Evolutionary conservation across 257 asterid species (phyloP), one percentile per base, ranked within the genome.

Genomic region (Scutellaria galericulata): DNA sequence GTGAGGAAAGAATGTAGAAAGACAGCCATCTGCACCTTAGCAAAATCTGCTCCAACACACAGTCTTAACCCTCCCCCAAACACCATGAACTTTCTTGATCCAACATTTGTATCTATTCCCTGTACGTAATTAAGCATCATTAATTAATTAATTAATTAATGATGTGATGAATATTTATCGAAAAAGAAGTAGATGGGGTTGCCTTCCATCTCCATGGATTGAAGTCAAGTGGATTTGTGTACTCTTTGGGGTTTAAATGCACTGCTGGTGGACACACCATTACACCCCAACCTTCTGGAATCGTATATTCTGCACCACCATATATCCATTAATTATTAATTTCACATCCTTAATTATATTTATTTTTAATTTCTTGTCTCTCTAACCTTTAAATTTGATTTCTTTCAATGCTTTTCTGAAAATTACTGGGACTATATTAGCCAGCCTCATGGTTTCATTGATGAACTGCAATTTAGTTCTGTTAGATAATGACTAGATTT

Each of bases 171-270:
- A 27, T 27, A 27, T 27, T 56, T 27, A 2, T 31, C 37, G 41
- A 27, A 10, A 22, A 12, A 27, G 63, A 47, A 50, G 7, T 2
- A 31, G 37, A 31, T 31, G 59, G 58, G 14, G 86, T 81, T 73
- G 84, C 97, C 92, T 88, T 77, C 97, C 96, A 92, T 88, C 97
- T 84, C 96, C 91, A 86, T 42, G 97, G 97, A 71, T 92, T 85
- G 80, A 92, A 89, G 9, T 86, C 83, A 8, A 89, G 89, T 44
- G 97, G 97, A 84, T 89, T 73, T 48, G 52, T 82, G 77, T 92
- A 89, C 79, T 64, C 85, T 75, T 72, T 72, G 9, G 97, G 93
- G 71, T 92, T 86, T 52, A 88, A 75, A 78, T 92, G 97, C 51
- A 89, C 95, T 1, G 96, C 96, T 14, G 97, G 92, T 78, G 96